These are phyloP conservation scores for Scalesia atractyloides DNA, from an alignment of 129 eudicot species.

Conservation along the genomic window DNA sequence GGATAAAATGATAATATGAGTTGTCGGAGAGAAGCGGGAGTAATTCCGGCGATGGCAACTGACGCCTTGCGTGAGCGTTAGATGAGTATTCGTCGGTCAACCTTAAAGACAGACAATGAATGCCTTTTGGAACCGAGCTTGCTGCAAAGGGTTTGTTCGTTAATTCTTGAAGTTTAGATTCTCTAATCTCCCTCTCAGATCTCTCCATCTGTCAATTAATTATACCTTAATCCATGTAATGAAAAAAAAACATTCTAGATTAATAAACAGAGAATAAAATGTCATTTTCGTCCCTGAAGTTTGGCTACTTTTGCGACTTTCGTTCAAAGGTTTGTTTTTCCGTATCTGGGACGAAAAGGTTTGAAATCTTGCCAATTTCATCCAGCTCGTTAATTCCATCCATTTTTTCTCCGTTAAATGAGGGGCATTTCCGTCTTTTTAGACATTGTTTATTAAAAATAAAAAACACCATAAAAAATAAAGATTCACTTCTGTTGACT, in stretches of 20 bases:
- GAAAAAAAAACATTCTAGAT: slow-evolving; percentile 2
- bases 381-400: too few relatives aligned
- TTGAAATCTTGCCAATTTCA: too few relatives aligned
- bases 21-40: slow-evolving; percentile 95
- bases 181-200: slow-evolving; percentile 84
- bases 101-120: slow-evolving; percentile 92
- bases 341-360: too few relatives aligned
- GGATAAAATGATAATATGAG: slow-evolving; percentile 76
- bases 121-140: slow-evolving; percentile 88
- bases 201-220: slow-evolving; percentile 75
- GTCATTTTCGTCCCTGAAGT: too few relatives aligned
- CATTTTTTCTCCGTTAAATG: too few relatives aligned
- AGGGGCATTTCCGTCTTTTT: too few relatives aligned
- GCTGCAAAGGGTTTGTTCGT: slow-evolving; percentile 97
- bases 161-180: slow-evolving; percentile 88
- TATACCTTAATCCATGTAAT: background rate
- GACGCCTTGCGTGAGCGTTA: slow-evolving; percentile 95
- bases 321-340: too few relatives aligned
- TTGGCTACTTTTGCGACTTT: too few relatives aligned
- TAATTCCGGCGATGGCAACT: slow-evolving; percentile 91
- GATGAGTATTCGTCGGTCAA: slow-evolving; percentile 96
- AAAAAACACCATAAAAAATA: too few relatives aligned
- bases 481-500: too few relatives aligned
- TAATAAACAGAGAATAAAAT: background rate
- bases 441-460: too few relatives aligned